These are phyloP conservation scores for Heterobasidion irregulare DNA, from an alignment of 1,284 basidiomycete genomes.

Conservation along the genomic window DNA sequence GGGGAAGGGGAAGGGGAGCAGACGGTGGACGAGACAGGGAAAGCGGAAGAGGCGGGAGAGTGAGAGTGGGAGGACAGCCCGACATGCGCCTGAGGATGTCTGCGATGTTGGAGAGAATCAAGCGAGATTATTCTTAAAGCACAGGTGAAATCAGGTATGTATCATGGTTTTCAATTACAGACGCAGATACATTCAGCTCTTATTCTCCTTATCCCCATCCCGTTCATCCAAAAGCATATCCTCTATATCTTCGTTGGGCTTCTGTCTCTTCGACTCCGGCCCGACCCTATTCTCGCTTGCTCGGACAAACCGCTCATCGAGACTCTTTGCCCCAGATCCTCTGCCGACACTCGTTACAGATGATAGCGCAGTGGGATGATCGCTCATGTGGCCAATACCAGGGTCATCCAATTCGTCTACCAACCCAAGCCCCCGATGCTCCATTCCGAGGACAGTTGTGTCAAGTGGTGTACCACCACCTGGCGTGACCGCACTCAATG, in stretches of 20 bases:
- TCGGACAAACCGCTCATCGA: slow-evolving; percentile 62
- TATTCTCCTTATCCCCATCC: slow-evolving; percentile 54
- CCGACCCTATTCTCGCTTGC: slow-evolving; percentile 21
- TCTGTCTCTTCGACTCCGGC: slow-evolving; percentile 10
- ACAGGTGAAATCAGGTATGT: slow-evolving; percentile 3
- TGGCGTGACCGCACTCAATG: slow-evolving; percentile 31
- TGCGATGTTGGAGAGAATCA: slow-evolving; percentile 70
- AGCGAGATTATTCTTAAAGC: slow-evolving; percentile 40
- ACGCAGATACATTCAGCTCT: slow-evolving; percentile 14
- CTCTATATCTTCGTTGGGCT: slow-evolving; percentile 14
- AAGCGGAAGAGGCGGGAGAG: slow-evolving; percentile 7
- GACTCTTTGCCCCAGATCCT: slow-evolving; percentile 43
- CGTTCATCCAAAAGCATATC: slow-evolving; percentile 39
- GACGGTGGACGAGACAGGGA: slow-evolving; percentile 1
- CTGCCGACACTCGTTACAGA: slow-evolving; percentile 46
- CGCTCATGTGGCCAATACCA: slow-evolving; percentile 71
- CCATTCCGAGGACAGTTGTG: slow-evolving; percentile 19
- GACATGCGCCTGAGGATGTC: slow-evolving; percentile 77
- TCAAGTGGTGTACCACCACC: slow-evolving; percentile 14
- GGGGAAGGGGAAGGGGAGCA: slow-evolving; percentile 11
- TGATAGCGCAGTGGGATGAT: slow-evolving; percentile 63
- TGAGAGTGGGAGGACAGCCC: slow-evolving; percentile 44
- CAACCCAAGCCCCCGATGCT: slow-evolving; percentile 52
- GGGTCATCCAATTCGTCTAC: slow-evolving; percentile 82
- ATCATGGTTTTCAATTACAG: slow-evolving; percentile 1